A percentile compares a stretch with the other conserved stretches of the same genome.
Conservation (phyloP, 73 alveolate genomes). For the Tetrahymena malaccensis region DNA sequence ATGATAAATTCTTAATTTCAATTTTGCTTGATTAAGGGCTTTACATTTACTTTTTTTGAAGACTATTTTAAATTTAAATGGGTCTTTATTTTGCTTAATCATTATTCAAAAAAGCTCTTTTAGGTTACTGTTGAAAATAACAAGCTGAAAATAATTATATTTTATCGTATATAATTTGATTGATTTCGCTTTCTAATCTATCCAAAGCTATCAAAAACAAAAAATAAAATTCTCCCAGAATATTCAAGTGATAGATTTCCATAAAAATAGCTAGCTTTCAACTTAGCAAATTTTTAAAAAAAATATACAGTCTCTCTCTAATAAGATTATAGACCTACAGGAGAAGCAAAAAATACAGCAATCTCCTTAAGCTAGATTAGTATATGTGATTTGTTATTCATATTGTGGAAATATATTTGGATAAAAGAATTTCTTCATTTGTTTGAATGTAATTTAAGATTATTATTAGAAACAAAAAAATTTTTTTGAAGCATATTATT, state of each 20-base stretch:
- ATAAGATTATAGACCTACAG: too few relatives aligned
- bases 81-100: neutral
- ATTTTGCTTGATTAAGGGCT: neutral
- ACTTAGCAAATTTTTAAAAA: neutral
- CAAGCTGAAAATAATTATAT: neutral
- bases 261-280: neutral
- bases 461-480: too few relatives aligned
- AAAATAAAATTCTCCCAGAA: neutral
- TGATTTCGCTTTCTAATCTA: neutral
- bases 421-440: too few relatives aligned
- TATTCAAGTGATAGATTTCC: too few relatives aligned
- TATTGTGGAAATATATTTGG: neutral
- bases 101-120: neutral
- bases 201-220: neutral
- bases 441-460: neutral
- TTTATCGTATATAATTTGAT: neutral
- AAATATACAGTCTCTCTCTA: too few relatives aligned
- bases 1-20: neutral
- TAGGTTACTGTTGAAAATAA: neutral
- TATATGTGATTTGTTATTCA: too few relatives aligned
- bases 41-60: neutral
- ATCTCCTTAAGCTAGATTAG: too few relatives aligned
- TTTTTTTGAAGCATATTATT: neutral
- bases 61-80: neutral
- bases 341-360: too few relatives aligned